Evolutionary conservation across 768 basidiomycete genomes (phyloP), one percentile per base, ranked within the genome.

Genomic region (Naematelia encephala): DNA sequence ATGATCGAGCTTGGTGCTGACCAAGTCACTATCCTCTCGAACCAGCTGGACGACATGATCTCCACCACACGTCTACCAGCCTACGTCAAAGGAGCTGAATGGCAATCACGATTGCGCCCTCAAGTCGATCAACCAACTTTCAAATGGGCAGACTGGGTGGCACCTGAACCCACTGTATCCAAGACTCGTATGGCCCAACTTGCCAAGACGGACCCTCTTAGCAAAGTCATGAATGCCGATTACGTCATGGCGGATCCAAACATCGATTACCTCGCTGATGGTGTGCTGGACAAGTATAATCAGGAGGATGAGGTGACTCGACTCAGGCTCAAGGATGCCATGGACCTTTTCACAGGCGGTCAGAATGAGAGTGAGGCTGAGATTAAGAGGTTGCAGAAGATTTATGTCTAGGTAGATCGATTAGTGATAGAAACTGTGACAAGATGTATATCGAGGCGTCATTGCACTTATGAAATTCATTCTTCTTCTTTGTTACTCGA

Each of bases 251-350:
- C 62, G 10, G 50, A 42, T 14, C 56, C 61, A 16, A 65, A 66
- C 14, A 48, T 67, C 21, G 61, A 72, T 30, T 72, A 69, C 44
- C 56, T 69, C 27, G 73, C 61, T 1, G 63, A 64, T 19, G 69
- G 69, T 16, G 72, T 68, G 3, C 51, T 75, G 27, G 72, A 73
- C 56, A 61, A 69, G 52, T 55, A 51, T 52, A 72, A 62, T 54
- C 61, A 73, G 45, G 60, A 57, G 29, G 73, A 75, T 55, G 58
- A 61, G 25, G 53, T 64, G 11, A 68, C 69, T 19, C 34, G 63
- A n/a, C 5, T 46, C 12, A 43, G 54, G n/a, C 44, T 55, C 19
- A 55, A 55, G 44, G 54, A 55, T 45, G 54, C 54, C 43, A 12
- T 55, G 3, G 54, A 21, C 25, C 48, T 57, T 21, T 57, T 57